Base-by-base conservation (phyloP, 1,284 basidiomycete genomes). In the Trichosporon asahii region DNA sequence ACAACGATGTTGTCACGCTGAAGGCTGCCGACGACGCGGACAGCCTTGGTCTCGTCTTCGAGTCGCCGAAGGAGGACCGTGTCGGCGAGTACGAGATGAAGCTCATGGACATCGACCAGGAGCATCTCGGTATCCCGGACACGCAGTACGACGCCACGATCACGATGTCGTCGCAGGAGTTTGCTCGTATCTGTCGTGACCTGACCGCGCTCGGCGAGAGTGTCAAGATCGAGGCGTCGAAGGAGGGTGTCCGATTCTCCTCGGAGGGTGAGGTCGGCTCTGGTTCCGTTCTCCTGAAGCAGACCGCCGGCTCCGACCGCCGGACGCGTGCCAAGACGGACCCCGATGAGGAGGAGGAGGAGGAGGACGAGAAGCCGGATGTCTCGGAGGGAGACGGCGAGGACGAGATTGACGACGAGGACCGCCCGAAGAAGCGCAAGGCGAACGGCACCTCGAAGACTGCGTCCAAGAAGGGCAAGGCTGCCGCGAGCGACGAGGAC, bases 61-160 rank as follows among this genome's bases (percentile, higher is more conserved):
- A 99, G 82, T 92, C 92, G 18, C 91, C 91, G 79, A 91, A 91
- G 84, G 89, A 91, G 11, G 96, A 98, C 84, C 90, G 97, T 68
- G 91, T 99, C 68, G 95, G 94, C 27, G 94, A 99, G 82, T 99
- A 98, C 85, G 95, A 98, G 79, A 94, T 99, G 90, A 99, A 98
- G 84, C 89, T 99, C 68, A 98, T 99, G 95, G 97, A 99, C 80
- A 99, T 99, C 78, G 96, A 99, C 84, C 87, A 92, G 40, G 97
- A 99, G 84, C 91, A 90, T 70, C 91, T 99, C 68, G 92, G 93
- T 66, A 98, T 99, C 77, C 97, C 97, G n/a, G 95, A 98, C 76
- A 99, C 97, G 2, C 91, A 95, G 73, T 99, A 99, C 84, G 96
- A 99, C 79, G 94, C 94, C 21, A 91, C 92, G 67, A 90, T 99